Percentiles rank a stretch among this genome's conserved stretches.
phyloP scores from a whole-genome alignment of 345 rosid species.

The Rubroshorea leprosula region DNA sequence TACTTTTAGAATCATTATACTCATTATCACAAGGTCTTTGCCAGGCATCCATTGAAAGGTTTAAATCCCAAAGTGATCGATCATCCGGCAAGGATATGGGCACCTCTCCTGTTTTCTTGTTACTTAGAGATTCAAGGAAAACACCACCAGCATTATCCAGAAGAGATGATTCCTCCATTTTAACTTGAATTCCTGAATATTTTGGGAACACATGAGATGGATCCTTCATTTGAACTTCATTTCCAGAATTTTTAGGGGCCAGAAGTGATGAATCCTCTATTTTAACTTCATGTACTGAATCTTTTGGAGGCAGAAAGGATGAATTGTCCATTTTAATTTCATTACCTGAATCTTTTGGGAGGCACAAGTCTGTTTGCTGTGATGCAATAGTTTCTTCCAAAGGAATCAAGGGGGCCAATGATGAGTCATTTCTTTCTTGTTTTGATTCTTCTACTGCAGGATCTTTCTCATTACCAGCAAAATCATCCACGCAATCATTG shows the following conservation, averaged over 20 bases:
- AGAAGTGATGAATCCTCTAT: neutral
- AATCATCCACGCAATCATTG: constrained; percentile 25
- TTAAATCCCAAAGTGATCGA: constrained; percentile 44
- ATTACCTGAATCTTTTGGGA: constrained; percentile 10
- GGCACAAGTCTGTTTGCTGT: constrained; percentile 11
- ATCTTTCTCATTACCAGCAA: constrained; percentile 14
- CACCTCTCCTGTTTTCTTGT: constrained; percentile 7
- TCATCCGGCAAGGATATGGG: constrained; percentile 18
- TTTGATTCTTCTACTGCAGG: constrained; percentile 9
- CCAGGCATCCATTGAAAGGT: constrained; percentile 49
- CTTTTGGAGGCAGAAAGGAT: neutral
- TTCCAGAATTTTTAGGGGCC: neutral
- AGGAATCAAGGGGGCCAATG: constrained; percentile 7
- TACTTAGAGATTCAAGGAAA: constrained; percentile 18
- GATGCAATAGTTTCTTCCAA: constrained; percentile 17
- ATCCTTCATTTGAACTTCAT: neutral
- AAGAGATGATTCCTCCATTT: constrained; percentile 15
- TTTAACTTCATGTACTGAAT: neutral
- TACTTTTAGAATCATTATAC: constrained; percentile 14
- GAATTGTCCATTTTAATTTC: neutral
- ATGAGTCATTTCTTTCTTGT: constrained; percentile 14
- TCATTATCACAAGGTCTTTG: constrained; percentile 30
- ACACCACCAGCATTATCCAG: constrained; percentile 11
- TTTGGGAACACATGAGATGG: neutral
- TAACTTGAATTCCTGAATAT: neutral